Evolutionary conservation across 225 moss, liverwort and hornwort genomes (phyloP).

Genomic region (Asterella californica): DNA sequence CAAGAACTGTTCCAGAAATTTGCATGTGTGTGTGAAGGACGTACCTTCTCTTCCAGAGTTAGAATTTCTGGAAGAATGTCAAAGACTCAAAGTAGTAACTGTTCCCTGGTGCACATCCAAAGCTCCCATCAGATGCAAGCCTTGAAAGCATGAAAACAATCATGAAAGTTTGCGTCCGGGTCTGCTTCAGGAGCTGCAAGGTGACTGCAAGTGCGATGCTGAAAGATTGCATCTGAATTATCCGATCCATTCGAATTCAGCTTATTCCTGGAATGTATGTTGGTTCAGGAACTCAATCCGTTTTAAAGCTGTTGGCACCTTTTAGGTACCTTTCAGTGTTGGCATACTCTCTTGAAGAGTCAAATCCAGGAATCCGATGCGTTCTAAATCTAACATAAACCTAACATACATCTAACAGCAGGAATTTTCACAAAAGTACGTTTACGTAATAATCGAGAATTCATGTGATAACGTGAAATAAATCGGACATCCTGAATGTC

Average conservation of each 20-base stretch:
- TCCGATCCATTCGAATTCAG: too few relatives aligned
- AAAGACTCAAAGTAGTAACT: not conserved
- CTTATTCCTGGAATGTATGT: not conserved
- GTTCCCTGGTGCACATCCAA: not conserved
- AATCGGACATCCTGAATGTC: not conserved
- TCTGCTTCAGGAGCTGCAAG: not conserved
- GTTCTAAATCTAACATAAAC: too few relatives aligned
- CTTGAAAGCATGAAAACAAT: not conserved
- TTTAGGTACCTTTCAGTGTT: not conserved
- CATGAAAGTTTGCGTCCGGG: not conserved
- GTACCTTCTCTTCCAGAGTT: too few relatives aligned
- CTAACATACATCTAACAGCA: not conserved
- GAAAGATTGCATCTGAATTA: not conserved
- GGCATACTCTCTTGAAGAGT: too few relatives aligned
- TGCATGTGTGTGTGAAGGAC: too few relatives aligned
- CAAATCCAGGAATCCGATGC: too few relatives aligned
- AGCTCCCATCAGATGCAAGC: not conserved
- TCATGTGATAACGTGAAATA: not conserved
- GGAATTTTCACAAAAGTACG: not conserved
- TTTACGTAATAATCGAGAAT: not conserved
- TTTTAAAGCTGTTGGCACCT: not conserved
- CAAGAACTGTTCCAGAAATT: too few relatives aligned
- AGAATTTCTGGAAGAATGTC: not conserved
- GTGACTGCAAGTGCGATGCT: not conserved
- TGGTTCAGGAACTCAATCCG: not conserved